Evolutionary conservation across 2,329 filamentous ascomycete genomes (phyloP).

Genomic region (Pseudocercospora crystallina): DNA sequence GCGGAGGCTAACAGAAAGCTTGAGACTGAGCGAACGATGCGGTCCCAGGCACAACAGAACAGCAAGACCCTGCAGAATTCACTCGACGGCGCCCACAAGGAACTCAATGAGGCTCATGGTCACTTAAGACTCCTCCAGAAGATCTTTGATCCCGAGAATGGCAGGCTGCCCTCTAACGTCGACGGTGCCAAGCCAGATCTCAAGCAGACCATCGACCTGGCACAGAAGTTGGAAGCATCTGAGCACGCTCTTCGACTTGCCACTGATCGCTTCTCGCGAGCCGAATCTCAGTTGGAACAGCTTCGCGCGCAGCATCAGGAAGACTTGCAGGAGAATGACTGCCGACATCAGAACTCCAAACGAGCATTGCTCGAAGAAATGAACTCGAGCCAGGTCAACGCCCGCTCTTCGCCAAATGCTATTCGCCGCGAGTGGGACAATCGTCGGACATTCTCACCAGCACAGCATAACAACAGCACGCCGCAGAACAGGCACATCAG

Average conservation of each 20-base stretch:
- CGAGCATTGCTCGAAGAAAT: slow-evolving; percentile 84
- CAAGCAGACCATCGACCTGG: slow-evolving; percentile 67
- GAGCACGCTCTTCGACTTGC: slow-evolving; percentile 85
- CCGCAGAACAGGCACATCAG: slow-evolving; percentile 67
- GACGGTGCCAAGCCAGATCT: slow-evolving; percentile 70
- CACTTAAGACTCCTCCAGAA: slow-evolving; percentile 82
- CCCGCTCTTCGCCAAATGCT: slow-evolving; percentile 71
- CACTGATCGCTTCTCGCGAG: slow-evolving; percentile 74
- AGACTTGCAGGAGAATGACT: slow-evolving; percentile 65
- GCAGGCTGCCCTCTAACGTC: slow-evolving; percentile 57
- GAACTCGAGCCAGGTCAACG: slow-evolving; percentile 74
- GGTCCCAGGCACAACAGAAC: slow-evolving; percentile 80
- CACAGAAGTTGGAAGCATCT: slow-evolving; percentile 81
- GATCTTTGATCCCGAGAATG: slow-evolving; percentile 73
- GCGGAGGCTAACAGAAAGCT: slow-evolving; percentile 86
- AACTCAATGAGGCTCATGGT: slow-evolving; percentile 75
- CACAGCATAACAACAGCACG: slow-evolving; percentile 60
- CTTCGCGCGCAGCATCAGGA: slow-evolving; percentile 73
- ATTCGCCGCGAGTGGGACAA: slow-evolving; percentile 59
- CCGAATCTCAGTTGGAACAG: slow-evolving; percentile 78
- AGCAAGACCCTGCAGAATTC: slow-evolving; percentile 76
- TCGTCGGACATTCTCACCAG: slow-evolving; percentile 68
- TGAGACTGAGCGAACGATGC: slow-evolving; percentile 84
- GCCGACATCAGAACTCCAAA: slow-evolving; percentile 61
- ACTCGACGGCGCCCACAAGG: slow-evolving; percentile 75